A percentile compares a stretch with the other conserved stretches of the same genome.
These are phyloP conservation scores for Alternaria sp. DNA, from an alignment of 2,329 filamentous ascomycete genomes.

Conservation along the genomic window DNA sequence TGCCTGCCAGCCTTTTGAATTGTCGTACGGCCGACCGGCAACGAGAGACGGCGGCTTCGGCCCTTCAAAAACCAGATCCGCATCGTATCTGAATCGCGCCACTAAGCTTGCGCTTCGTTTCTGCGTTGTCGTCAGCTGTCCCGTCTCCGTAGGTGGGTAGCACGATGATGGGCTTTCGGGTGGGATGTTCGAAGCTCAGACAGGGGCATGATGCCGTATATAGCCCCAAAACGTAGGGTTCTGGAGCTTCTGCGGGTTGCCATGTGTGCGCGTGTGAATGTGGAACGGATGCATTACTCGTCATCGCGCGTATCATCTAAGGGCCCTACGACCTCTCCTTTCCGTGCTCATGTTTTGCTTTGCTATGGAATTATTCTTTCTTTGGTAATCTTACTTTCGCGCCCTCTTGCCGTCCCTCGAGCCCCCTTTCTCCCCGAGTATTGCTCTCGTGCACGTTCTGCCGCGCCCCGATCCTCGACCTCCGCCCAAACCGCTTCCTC, in stretches of 20 bases:
- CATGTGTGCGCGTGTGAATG: slow-evolving; percentile 30
- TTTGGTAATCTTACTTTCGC: slow-evolving; percentile 21
- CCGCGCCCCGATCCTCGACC: slow-evolving; percentile 28
- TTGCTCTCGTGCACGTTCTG: slow-evolving; percentile 32
- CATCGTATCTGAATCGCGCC: slow-evolving; percentile 2
- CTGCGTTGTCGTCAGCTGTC: slow-evolving; percentile 8
- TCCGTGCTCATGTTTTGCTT: slow-evolving; percentile 22
- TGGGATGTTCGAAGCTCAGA: slow-evolving; percentile 15
- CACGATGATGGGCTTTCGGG: slow-evolving; percentile 10
- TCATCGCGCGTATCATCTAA: slow-evolving; percentile 30
- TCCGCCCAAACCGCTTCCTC: slow-evolving; percentile 32
- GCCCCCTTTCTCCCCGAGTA: slow-evolving; percentile 24
- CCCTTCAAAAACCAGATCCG: slow-evolving; percentile 3
- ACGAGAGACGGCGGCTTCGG: slow-evolving; percentile 1
- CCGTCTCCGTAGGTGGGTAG: background rate
- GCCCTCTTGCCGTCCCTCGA: slow-evolving; percentile 21
- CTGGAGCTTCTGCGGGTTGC: slow-evolving; percentile 32
- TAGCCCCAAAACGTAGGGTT: slow-evolving; percentile 26
- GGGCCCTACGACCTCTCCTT: slow-evolving; percentile 28
- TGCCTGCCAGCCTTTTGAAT: background rate
- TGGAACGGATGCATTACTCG: slow-evolving; percentile 33
- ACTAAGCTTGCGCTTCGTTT: slow-evolving; percentile 1
- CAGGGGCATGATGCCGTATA: slow-evolving; percentile 25
- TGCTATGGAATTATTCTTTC: slow-evolving; percentile 29
- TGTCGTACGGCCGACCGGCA: slow-evolving; percentile 1